Evolutionary conservation across 83 land plant genomes (phyloP), one percentile per base, ranked within the genome.

Genomic region (Larix sibirica): DNA sequence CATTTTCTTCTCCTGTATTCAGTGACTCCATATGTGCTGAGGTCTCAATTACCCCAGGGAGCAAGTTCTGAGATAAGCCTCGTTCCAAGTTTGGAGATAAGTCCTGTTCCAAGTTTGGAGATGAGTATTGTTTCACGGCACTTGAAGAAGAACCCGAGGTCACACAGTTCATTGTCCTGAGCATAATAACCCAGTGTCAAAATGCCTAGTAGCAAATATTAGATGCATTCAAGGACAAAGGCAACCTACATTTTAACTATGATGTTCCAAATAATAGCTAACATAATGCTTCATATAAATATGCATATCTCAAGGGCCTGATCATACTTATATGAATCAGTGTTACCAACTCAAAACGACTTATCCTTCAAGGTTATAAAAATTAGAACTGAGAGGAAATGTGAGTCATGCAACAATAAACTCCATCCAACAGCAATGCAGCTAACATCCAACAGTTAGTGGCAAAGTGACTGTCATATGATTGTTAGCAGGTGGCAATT

Each of bases 1-100:
- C 88, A 81, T 68, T 77, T 47, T 85, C 87, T 40, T 82, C 87
- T 31, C 77, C 86, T 60, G 21, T 50, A 68, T 38, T 66, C 61
- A 66, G 79, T 63, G 89, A 84, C 58, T 87, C 90, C 82, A 84
- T 63, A 2, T 38, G 44, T n/a, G n/a, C 54, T 40, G 77, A 44
- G 44, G 10, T 4, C 77, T 73, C 14, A 3, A 2, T 9, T 8
- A 40, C 54, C 77, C 26, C 77, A 20, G 77, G 56, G 10, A 13
- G 77, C 56, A 21, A 24, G 5, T 73, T 3, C 21, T 23, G 4
- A 40, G 13, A 13, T 8, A 40, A 50, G 44, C 23, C 21, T 4
- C 9, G 26, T 33, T 21, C 28, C 77, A 21, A 42, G n/a, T 42
- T 38, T 23, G 21, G 21, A 73, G 58, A 20, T 42, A 6, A 73